phyloP scores from a whole-genome alignment of 768 basidiomycete species.

The Mycena filopes region DNA sequence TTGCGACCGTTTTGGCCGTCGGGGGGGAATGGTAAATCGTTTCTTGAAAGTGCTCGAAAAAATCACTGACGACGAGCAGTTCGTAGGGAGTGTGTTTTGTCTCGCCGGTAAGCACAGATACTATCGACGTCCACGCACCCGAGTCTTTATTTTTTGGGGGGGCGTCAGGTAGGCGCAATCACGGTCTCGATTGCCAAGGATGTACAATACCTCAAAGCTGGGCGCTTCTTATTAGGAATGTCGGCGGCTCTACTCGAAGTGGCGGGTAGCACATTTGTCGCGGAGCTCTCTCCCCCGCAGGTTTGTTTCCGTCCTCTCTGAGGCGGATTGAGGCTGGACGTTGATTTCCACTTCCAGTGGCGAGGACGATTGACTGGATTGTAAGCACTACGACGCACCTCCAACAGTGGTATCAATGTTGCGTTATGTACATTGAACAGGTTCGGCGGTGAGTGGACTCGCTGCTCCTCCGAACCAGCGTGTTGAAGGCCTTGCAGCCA shows the following conservation, averaged over 20 bases:
- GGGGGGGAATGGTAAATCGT: conserved; percentile 53
- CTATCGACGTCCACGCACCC: neutral
- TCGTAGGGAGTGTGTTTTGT: conserved; percentile 51
- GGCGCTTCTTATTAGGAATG: conserved; percentile 64
- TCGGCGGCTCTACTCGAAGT: conserved; percentile 60
- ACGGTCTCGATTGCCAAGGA: conserved; percentile 57
- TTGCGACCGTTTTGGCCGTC: conserved; percentile 54
- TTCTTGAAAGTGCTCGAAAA: neutral
- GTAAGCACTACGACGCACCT: conserved; percentile 45
- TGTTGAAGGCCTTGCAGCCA: conserved; percentile 5
- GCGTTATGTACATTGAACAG: conserved; percentile 25
- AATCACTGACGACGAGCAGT: conserved; percentile 38
- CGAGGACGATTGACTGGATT: conserved; percentile 61
- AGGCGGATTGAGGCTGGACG: too few species aligned
- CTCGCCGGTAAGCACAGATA: conserved; percentile 43
- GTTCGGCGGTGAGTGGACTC: conserved; percentile 45
- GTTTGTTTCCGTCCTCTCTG: conserved; percentile 37
- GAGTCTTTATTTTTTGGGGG: neutral
- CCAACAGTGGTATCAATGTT: too few species aligned
- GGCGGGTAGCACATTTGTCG: conserved; percentile 59
- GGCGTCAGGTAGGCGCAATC: conserved; percentile 51
- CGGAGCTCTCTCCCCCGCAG: conserved; percentile 70
- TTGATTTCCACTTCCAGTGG: too few species aligned
- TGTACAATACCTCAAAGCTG: conserved; percentile 59
- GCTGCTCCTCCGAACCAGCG: conserved; percentile 34